phyloP scores from a whole-genome alignment of 2,329 filamentous ascomycete species.

The Pyrenochaeta sp. region DNA sequence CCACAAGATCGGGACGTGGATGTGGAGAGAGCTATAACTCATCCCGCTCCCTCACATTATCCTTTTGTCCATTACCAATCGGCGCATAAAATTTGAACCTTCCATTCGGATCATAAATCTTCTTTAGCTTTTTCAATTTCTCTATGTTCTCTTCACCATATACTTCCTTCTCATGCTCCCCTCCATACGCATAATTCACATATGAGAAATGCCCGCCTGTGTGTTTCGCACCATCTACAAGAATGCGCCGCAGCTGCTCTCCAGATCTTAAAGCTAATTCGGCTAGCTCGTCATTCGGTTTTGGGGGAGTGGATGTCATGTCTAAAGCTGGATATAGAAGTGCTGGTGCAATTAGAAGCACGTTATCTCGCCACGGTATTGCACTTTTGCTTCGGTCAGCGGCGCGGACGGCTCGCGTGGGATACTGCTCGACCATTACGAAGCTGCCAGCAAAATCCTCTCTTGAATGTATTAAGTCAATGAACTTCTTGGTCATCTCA shows the following conservation, averaged over 20 bases:
- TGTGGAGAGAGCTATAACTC: not conserved
- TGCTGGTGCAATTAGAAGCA: not conserved
- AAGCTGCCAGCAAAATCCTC: constrained; percentile 1
- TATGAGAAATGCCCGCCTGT: constrained; percentile 23
- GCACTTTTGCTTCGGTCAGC: not conserved
- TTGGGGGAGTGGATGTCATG: not conserved
- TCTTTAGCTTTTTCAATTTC: constrained; percentile 37
- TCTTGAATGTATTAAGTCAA: not conserved
- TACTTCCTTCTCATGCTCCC: constrained; percentile 29
- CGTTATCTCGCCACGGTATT: not conserved
- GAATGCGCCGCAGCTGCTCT: not conserved
- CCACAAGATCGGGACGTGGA: no score
- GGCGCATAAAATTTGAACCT: constrained; percentile 33
- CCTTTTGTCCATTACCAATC: not conserved
- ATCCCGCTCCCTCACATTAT: not conserved
- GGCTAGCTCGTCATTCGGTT: constrained; percentile 7
- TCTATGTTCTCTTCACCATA: constrained; percentile 39
- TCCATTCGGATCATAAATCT: constrained; percentile 31
- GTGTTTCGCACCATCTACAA: constrained; percentile 8
- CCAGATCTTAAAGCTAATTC: constrained; percentile 1
- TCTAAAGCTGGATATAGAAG: not conserved
- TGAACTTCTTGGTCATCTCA: not conserved
- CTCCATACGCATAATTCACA: constrained; percentile 43
- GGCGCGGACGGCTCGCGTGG: not conserved
- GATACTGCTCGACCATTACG: constrained; percentile 16